Percentiles rank a stretch among this genome's conserved stretches.
phyloP scores from a whole-genome alignment of 805 yeast species.

The Nematodospora valgi region DNA sequence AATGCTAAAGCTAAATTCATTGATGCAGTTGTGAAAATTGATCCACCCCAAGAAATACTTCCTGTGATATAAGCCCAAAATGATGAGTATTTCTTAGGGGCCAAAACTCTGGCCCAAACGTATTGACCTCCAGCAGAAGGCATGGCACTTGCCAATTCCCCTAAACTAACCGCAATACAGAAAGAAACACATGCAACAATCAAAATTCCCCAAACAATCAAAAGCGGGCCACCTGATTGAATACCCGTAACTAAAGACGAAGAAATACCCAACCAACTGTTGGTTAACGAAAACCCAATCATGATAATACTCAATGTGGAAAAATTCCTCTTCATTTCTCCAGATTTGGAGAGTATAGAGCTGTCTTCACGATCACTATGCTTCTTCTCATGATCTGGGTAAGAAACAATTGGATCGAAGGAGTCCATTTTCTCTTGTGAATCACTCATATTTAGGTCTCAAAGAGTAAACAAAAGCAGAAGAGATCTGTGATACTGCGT shows the following conservation, averaged over 20 bases:
- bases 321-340: conserved; percentile 26
- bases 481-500: too few relatives aligned
- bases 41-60: conserved; percentile 41
- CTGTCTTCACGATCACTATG: conserved; percentile 4
- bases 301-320: conserved; percentile 38
- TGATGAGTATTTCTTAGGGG: conserved; percentile 35
- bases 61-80: conserved; percentile 40
- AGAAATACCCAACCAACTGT: conserved; percentile 42
- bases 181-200: conserved; percentile 35
- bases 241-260: conserved; percentile 40
- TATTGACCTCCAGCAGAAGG: conserved; percentile 44
- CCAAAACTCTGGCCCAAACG: conserved; percentile 38
- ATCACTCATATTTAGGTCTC: neutral
- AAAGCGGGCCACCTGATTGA: conserved; percentile 39
- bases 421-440: neutral
- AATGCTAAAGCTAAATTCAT: conserved; percentile 35
- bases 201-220: conserved; percentile 40
- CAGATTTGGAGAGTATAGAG: conserved; percentile 4
- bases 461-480: too few relatives aligned
- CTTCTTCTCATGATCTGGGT: neutral
- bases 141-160: conserved; percentile 38
- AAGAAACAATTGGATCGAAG: neutral
- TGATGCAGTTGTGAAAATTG: conserved; percentile 39
- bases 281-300: conserved; percentile 41
- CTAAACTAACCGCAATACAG: conserved; percentile 35